phyloP scores from a whole-genome alignment of 2,329 filamentous ascomycete genomes.

The Colletotrichum musae region DNA sequence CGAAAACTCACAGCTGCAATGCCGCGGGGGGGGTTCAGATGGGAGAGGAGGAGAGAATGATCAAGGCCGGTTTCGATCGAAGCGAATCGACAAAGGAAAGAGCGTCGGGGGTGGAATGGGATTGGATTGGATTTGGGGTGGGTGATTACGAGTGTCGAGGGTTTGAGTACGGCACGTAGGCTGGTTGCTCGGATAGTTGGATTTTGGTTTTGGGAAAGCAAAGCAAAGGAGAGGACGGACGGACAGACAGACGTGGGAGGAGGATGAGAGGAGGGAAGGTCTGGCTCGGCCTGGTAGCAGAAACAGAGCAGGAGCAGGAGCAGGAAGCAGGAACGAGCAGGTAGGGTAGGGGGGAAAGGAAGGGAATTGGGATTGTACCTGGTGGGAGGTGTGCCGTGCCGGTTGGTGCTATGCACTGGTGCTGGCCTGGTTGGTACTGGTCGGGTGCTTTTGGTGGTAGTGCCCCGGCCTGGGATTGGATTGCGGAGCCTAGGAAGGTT shows the following conservation, averaged over 20 bases:
- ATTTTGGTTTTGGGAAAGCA: slow-evolving; percentile 42
- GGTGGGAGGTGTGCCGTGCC: neutral
- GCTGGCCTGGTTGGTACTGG: neutral
- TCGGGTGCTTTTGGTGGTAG: too few species aligned
- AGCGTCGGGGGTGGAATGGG: slow-evolving; percentile 38
- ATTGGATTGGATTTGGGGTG: slow-evolving; percentile 36
- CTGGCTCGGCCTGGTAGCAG: slow-evolving; percentile 9
- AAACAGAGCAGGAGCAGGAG: neutral
- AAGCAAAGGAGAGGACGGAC: slow-evolving; percentile 41
- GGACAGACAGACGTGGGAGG: slow-evolving; percentile 29
- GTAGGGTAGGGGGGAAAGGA: neutral
- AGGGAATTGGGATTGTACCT: slow-evolving; percentile 29
- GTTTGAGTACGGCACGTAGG: slow-evolving; percentile 28
- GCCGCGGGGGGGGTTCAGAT: slow-evolving; percentile 27
- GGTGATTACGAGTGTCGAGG: slow-evolving; percentile 36
- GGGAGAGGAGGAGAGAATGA: slow-evolving; percentile 26
- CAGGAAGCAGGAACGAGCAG: neutral
- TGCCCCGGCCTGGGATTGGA: slow-evolving; percentile 26
- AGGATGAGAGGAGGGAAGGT: slow-evolving; percentile 31
- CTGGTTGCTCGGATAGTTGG: slow-evolving; percentile 38
- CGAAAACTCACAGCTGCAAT: slow-evolving; percentile 37
- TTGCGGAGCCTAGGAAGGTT: slow-evolving; percentile 39
- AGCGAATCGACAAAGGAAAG: slow-evolving; percentile 44
- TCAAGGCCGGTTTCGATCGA: slow-evolving; percentile 41
- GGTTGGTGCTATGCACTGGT: neutral